Base-by-base conservation (phyloP, 2,329 filamentous ascomycete species). In the Fusarium longipes region DNA sequence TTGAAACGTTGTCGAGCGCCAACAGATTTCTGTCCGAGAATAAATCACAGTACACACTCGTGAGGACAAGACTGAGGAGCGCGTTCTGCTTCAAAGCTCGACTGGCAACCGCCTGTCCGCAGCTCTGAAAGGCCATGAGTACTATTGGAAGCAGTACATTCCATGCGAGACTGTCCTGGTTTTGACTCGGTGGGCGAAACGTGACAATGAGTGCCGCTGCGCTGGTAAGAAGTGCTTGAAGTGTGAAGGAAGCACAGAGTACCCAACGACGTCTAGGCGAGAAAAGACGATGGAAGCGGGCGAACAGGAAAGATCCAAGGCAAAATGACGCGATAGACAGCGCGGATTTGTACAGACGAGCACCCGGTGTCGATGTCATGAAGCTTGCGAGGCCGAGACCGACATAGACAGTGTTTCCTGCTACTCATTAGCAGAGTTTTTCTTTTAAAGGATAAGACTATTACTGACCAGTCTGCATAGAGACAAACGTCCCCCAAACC, bases 21-120 rank as follows among this genome's bases (percentile, higher is more conserved):
- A 87, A 83, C 9, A 87, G 70, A 30, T 82, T 76, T 47, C 78
- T 77, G 58, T 93, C 91, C 2, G 89, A 90, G 70, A 93, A 93
- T 20, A 95, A 75, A 75, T 95, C 92, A 74, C 91, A 93, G 78
- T 94, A 95, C 60, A 92, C 88, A 74, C 90, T 93, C 2, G 92
- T 95, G 68, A 96, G 79, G 8, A 94, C 92, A 9, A 93, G 91
- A 63, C 90, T 93, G 0, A 91, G 93, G 24, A 95, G 79, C 2
- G 89, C 87, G 57, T 87, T 88, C 70, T 89, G 90, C 69, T 88
- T 85, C 63, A 95, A 77, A 1, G 90, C 88, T 4, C 91, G 82
- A 73, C 89, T 92, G 0, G 87, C 86, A n/a, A 93, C 89, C 1
- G 91, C 91, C 76, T 95, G 92, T 0, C 91, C 92, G 54, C 89